Evolutionary conservation across 805 yeast species (phyloP).

Genomic region (Pichia ethanolica): DNA sequence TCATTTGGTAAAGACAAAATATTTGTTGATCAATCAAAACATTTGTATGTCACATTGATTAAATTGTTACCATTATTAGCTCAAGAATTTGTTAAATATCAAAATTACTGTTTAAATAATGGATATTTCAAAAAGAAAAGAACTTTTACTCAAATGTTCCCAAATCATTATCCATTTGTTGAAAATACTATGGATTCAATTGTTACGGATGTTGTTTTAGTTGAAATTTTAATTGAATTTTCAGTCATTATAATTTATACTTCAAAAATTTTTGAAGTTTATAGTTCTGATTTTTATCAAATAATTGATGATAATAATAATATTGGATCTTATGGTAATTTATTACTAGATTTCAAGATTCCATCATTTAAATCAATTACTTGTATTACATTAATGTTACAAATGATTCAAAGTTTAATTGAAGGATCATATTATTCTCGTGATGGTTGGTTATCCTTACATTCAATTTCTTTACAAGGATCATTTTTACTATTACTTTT

Average conservation of each 20-base stretch:
- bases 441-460: constrained; percentile 66
- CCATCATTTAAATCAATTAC: neutral
- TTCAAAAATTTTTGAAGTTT: constrained; percentile 28
- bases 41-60: constrained; percentile 38
- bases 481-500: constrained; percentile 4
- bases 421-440: constrained; percentile 55
- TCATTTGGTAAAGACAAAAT: constrained; percentile 18
- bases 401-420: constrained; percentile 31
- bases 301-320: neutral
- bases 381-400: constrained; percentile 28
- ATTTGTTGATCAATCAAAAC: constrained; percentile 24
- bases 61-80: constrained; percentile 50
- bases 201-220: constrained; percentile 59
- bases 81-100: constrained; percentile 42
- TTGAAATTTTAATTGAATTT: constrained; percentile 66
- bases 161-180: constrained; percentile 55
- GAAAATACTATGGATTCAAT: constrained; percentile 65
- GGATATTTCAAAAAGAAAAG: constrained; percentile 46
- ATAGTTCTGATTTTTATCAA: constrained; percentile 2
- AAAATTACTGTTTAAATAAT: constrained; percentile 40
- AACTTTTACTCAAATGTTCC: constrained; percentile 63
- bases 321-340: neutral
- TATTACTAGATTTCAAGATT: constrained; percentile 7
- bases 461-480: constrained; percentile 38
- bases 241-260: constrained; percentile 52